Evolutionary conservation across 106 monocot species (phyloP).

Genomic region (Apostasia shenzhenica): DNA sequence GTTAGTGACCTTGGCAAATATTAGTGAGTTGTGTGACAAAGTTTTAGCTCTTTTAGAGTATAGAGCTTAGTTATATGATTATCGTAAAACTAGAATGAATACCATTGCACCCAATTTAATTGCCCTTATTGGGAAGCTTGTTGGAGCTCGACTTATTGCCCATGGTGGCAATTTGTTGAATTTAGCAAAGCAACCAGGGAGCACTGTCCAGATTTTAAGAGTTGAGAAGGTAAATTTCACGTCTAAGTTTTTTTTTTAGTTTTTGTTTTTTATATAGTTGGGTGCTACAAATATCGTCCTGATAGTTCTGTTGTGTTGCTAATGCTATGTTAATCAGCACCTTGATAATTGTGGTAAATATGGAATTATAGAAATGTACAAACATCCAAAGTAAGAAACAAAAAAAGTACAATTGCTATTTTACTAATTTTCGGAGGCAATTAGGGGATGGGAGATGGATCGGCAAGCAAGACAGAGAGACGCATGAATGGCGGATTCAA

Average conservation of each 20-base stretch:
- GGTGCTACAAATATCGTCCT: too few relatives aligned
- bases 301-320: too few relatives aligned
- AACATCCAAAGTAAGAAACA: too few relatives aligned
- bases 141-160: slow-evolving; percentile 96
- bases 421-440: too few relatives aligned
- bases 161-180: slow-evolving; percentile 94
- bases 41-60: slow-evolving; percentile 87
- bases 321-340: too few relatives aligned
- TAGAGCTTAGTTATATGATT: slow-evolving; percentile 78
- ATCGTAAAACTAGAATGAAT: slow-evolving; percentile 81
- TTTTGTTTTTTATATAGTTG: not conserved
- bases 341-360: too few relatives aligned
- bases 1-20: slow-evolving; percentile 70
- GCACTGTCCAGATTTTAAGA: slow-evolving; percentile 98
- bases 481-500: too few relatives aligned
- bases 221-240: slow-evolving; percentile 76
- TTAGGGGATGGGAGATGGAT: too few relatives aligned
- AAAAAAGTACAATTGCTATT: too few relatives aligned
- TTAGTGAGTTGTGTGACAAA: slow-evolving; percentile 79
- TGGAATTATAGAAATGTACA: too few relatives aligned
- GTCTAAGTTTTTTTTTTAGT: not conserved
- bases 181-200: slow-evolving; percentile 90
- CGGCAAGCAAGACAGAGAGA: too few relatives aligned
- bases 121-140: slow-evolving; percentile 93
- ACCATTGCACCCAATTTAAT: slow-evolving; percentile 93